A percentile compares a stretch with the other conserved stretches of the same genome.
These are phyloP conservation scores for Cladosporium sp. DNA, from an alignment of 2,329 filamentous ascomycete species.

Conservation along the genomic window DNA sequence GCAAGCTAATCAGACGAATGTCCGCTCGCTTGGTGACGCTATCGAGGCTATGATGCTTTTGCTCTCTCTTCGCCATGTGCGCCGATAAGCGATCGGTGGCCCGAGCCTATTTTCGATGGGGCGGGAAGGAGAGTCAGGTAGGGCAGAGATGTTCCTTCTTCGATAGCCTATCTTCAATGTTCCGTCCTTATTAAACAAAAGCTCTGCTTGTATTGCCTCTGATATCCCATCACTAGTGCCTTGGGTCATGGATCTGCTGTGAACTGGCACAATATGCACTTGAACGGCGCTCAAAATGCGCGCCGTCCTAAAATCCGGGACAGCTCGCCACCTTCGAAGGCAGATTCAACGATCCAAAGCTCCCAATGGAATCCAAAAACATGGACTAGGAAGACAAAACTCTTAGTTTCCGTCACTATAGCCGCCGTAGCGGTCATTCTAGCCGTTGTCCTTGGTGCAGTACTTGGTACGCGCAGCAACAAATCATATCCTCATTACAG, in stretches of 20 bases:
- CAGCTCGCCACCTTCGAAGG: conserved; percentile 1
- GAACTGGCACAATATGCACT: too few relatives aligned
- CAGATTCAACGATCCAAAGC: neutral
- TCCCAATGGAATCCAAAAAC: conserved; percentile 25
- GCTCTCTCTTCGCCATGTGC: neutral
- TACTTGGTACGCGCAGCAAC: conserved; percentile 20
- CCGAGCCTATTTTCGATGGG: neutral
- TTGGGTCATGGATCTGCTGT: neutral
- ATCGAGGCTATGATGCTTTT: neutral
- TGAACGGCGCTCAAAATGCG: neutral
- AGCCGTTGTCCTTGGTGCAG: conserved; percentile 25
- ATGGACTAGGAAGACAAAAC: conserved; percentile 21
- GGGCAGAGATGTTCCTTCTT: neutral
- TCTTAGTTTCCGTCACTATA: conserved; percentile 14
- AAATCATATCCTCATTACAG: conserved; percentile 27
- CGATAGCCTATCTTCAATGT: neutral
- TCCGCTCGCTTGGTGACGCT: neutral
- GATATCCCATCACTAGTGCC: too few relatives aligned
- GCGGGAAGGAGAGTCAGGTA: neutral
- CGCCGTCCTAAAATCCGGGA: neutral
- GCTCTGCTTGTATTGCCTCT: too few relatives aligned
- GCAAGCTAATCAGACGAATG: neutral
- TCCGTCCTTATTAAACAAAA: neutral
- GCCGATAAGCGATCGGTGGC: neutral
- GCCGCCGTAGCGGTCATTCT: conserved; percentile 17